Base-by-base conservation (phyloP, 495 filamentous ascomycete species). In the Platismatia glauca region DNA sequence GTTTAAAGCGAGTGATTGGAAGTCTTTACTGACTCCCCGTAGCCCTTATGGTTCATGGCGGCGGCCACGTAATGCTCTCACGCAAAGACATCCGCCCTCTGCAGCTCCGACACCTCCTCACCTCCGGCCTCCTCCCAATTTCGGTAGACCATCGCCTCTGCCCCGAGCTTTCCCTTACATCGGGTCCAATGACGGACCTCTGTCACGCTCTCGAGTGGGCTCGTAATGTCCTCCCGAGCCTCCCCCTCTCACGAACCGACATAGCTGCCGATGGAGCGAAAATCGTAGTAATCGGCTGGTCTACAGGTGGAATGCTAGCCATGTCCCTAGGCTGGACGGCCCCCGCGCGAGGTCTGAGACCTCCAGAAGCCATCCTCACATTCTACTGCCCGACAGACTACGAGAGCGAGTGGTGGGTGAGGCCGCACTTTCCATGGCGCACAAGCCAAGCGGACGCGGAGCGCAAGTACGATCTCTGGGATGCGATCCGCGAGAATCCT, bases 21-120 rank as follows among this genome's bases (percentile, higher is more conserved):
- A n/a, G n/a, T n/a, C n/a, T n/a, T n/a, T n/a, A n/a, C n/a, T n/a
- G n/a, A n/a, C n/a, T n/a, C n/a, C n/a, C n/a, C 31, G 11, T 57
- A 81, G 83, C 82, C 16, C 66, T 86, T 3, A 78, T 85, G 76
- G 77, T 84, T 46, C 82, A 85, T 60, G 82, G 82, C 5, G 82
- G 82, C 16, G 74, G 81, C 29, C 78, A 84, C 59, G 64, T 81
- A 5, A 74, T 76, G 44, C 65, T 81, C 22, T 74, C 74, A 0
- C 69, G 80, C 3, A 75, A 75, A 33, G 80, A 76, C 34, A 69
- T 85, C 4, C 71, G 73, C 0, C 72, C 72, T 0, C 57, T 59
- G 20, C 82, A 85, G 56, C 78, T 74, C 0, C 38, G 59, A 16
- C 55, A 71, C 0, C 69, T 83, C 0, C 68, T 81, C 3, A 56